Percentiles rank a stretch among this genome's conserved stretches.
phyloP scores from a whole-genome alignment of 768 basidiomycete genomes.

The Tylopilus sp. region DNA sequence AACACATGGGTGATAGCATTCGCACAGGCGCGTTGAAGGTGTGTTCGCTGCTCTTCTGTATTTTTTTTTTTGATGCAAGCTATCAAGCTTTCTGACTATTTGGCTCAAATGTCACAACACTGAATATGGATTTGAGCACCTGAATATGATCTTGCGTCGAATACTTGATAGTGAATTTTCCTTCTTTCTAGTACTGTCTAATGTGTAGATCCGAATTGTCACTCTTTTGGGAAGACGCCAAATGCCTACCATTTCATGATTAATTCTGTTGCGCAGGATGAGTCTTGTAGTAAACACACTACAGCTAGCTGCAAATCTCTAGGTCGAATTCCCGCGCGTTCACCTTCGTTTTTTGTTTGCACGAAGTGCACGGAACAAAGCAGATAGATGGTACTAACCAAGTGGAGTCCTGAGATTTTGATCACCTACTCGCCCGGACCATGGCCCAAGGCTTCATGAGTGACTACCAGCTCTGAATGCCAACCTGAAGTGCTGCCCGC shows the following conservation, averaged over 20 bases:
- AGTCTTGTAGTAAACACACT: not conserved
- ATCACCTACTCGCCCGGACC: too few species aligned
- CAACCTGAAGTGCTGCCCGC: too few species aligned
- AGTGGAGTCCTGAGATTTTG: too few species aligned
- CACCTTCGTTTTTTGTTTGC: too few species aligned
- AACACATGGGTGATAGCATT: slow-evolving; percentile 77
- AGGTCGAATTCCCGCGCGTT: too few species aligned
- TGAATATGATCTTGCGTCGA: not conserved
- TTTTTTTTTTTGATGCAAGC: not conserved
- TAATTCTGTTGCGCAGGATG: not conserved
- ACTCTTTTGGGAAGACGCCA: not conserved
- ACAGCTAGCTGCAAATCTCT: not conserved
- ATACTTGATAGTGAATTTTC: slow-evolving; percentile 1
- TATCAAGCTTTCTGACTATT: slow-evolving; percentile 58
- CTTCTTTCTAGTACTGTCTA: slow-evolving; percentile 10
- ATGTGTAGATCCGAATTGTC: slow-evolving; percentile 13
- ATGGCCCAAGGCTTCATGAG: too few species aligned
- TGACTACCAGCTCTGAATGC: too few species aligned
- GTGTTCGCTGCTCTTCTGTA: slow-evolving; percentile 17
- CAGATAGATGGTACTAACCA: too few species aligned
- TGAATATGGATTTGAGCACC: slow-evolving; percentile 14
- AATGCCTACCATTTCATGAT: not conserved
- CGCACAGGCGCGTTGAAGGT: slow-evolving; percentile 82
- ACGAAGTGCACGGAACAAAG: too few species aligned
- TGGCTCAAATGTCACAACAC: slow-evolving; percentile 62